These are phyloP conservation scores for Sonneratia alba DNA, from an alignment of 345 rosid genomes.

Conservation along the genomic window DNA sequence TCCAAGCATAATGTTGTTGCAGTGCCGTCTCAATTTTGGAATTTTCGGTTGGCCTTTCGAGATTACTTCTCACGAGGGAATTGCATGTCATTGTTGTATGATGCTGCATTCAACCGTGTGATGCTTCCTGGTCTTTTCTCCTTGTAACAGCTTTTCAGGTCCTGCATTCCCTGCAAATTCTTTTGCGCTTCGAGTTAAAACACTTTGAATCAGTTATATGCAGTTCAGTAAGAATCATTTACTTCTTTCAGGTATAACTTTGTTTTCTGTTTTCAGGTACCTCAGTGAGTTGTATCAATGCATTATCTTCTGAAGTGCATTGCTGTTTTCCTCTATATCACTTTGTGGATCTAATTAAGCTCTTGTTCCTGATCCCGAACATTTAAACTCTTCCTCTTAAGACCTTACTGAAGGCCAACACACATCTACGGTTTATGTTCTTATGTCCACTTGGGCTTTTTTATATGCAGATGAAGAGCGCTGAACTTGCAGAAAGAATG, in stretches of 20 bases:
- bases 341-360: neutral
- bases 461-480: conserved; percentile 48
- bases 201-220: neutral
- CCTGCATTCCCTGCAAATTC: neutral
- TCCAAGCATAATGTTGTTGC: neutral
- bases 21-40: neutral
- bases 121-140: neutral
- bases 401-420: neutral
- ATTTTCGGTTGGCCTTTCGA: neutral
- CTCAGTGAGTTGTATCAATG: neutral
- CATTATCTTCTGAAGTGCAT: neutral
- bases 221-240: neutral
- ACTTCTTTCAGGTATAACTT: neutral
- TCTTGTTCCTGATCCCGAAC: neutral
- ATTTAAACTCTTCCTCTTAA: neutral
- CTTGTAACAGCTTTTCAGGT: neutral
- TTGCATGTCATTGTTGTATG: neutral
- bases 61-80: neutral
- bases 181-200: neutral
- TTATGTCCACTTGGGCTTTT: conserved; percentile 25
- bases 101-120: neutral
- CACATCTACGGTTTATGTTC: conserved; percentile 1
- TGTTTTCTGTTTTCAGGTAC: neutral
- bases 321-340: neutral
- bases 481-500: conserved; percentile 39